These are phyloP conservation scores for Pyrenochaeta sp. DNA, from an alignment of 2,329 filamentous ascomycete genomes.

Conservation along the genomic window DNA sequence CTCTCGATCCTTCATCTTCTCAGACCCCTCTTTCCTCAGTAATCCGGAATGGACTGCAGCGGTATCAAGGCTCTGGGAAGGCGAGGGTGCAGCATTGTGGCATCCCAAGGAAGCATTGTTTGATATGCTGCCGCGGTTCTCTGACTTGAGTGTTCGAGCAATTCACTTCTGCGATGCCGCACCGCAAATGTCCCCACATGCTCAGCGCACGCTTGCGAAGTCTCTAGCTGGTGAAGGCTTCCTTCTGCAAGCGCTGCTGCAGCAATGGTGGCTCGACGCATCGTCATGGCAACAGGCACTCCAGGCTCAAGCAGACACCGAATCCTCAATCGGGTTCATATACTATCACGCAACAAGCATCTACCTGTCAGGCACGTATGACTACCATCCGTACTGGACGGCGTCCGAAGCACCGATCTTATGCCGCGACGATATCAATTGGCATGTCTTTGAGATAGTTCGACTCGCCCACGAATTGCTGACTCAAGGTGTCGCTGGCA, in stretches of 20 bases:
- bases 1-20: conserved; percentile 33
- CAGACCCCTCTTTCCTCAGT: conserved; percentile 29
- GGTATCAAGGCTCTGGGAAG: conserved; percentile 23
- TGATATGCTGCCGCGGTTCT: conserved; percentile 30
- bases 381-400: conserved; percentile 31
- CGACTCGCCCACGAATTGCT: conserved; percentile 21
- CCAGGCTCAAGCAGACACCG: conserved; percentile 8
- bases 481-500: conserved; percentile 22
- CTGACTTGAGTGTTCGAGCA: conserved; percentile 26
- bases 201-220: not conserved
- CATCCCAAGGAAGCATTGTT: conserved; percentile 37
- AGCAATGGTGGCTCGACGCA: conserved; percentile 23
- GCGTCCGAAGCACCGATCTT: conserved; percentile 22
- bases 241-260: conserved; percentile 16
- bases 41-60: conserved; percentile 25
- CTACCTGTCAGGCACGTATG: conserved; percentile 37
- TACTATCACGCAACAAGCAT: conserved; percentile 39
- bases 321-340: conserved; percentile 19
- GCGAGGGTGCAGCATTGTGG: conserved; percentile 17
- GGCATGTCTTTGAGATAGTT: conserved; percentile 30
- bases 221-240: conserved; percentile 29
- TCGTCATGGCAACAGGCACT: conserved; percentile 14
- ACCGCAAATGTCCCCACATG: not conserved
- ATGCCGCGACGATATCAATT: conserved; percentile 12
- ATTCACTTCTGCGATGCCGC: conserved; percentile 12